Conservation (phyloP, 1,139 yeast species). For the Blastobotrys raffinosifermentans region DNA sequence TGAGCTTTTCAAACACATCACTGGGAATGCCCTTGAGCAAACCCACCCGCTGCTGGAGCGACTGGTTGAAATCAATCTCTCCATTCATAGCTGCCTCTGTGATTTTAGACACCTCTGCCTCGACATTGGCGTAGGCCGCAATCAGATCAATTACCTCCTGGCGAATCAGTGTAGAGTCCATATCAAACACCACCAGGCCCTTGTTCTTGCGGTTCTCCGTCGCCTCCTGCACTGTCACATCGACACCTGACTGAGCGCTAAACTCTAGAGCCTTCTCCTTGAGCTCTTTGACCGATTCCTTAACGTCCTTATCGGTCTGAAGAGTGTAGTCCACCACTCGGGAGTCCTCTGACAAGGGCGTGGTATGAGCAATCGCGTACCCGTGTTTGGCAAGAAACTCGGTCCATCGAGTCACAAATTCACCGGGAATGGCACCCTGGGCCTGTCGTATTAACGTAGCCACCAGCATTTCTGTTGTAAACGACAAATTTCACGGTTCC, state of each 20-base stretch:
- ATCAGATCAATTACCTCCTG: conserved; percentile 96
- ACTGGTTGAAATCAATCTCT: conserved; percentile 83
- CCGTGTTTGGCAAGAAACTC: too few species aligned
- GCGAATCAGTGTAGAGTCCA: conserved; percentile 95
- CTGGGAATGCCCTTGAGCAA: conserved; percentile 77
- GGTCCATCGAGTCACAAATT: too few species aligned
- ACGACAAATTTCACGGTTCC: too few species aligned
- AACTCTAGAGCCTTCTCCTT: background rate
- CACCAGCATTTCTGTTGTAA: too few species aligned
- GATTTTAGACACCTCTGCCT: conserved; percentile 67
- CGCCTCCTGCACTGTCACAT: conserved; percentile 43
- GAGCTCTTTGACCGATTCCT: background rate
- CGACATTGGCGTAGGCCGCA: conserved; percentile 82
- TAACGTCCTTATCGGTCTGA: conserved; percentile 1
- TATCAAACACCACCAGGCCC: conserved; percentile 80
- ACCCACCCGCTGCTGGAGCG: conserved; percentile 67
- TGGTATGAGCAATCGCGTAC: too few species aligned
- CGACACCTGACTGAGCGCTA: conserved; percentile 27
- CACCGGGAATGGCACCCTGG: too few species aligned
- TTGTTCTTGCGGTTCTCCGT: conserved; percentile 34
- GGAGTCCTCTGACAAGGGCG: background rate
- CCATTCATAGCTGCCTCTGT: conserved; percentile 98
- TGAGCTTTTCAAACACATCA: conserved; percentile 74
- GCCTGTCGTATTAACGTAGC: too few species aligned
- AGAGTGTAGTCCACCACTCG: conserved; percentile 3